A percentile compares a stretch with the other conserved stretches of the same genome.
These are phyloP conservation scores for Candida dajiaensis DNA, from an alignment of 805 yeast genomes.

Conservation along the genomic window DNA sequence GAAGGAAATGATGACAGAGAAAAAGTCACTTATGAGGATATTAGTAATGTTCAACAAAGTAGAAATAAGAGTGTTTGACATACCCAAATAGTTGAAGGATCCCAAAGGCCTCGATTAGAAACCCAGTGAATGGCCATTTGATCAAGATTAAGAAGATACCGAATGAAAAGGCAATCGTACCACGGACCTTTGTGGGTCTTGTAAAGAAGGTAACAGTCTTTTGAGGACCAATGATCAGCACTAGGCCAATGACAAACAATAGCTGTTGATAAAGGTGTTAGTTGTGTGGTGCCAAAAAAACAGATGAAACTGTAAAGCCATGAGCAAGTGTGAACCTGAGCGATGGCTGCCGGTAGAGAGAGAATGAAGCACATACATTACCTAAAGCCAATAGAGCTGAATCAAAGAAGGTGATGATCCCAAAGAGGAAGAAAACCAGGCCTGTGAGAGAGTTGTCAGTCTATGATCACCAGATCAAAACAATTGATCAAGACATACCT, in stretches of 20 bases:
- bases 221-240: constrained; percentile 81
- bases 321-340: too few relatives aligned
- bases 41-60: not conserved
- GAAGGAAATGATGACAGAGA: constrained; percentile 82
- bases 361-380: constrained; percentile 41
- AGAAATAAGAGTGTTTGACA: constrained; percentile 4
- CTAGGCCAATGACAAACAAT: constrained; percentile 54
- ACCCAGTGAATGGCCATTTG: constrained; percentile 79
- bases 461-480: not conserved
- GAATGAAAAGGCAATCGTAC: constrained; percentile 67
- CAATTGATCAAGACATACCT: constrained; percentile 32
- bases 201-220: constrained; percentile 79
- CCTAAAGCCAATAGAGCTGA: constrained; percentile 87
- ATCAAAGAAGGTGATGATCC: constrained; percentile 82
- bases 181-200: constrained; percentile 81
- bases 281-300: not conserved
- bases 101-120: constrained; percentile 81
- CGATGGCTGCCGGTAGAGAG: too few relatives aligned
- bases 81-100: constrained; percentile 74
- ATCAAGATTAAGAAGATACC: constrained; percentile 75
- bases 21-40: constrained; percentile 55
- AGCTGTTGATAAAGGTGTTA: constrained; percentile 7
- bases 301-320: too few relatives aligned
- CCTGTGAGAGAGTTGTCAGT: constrained; percentile 27
- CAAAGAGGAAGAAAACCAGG: constrained; percentile 69